phyloP scores from a whole-genome alignment of 2,329 filamentous ascomycete genomes.

The Exophiala phaeomuriformis region DNA sequence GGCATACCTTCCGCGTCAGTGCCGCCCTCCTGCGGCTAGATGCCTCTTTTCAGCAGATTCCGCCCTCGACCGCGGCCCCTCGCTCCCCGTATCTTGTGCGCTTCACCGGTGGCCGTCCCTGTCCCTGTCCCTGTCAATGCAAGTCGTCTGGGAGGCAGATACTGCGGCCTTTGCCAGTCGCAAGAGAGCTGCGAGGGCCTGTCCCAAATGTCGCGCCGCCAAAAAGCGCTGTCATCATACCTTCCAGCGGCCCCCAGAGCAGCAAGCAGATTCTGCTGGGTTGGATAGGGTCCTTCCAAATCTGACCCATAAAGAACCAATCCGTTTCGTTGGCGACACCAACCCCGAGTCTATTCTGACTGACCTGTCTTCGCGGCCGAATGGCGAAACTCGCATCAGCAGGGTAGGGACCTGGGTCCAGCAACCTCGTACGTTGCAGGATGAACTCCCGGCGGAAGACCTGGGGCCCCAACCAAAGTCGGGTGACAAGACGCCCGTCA shows the following conservation, averaged over 20 bases:
- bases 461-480: conserved; percentile 13
- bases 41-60: conserved; percentile 11
- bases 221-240: conserved; percentile 29
- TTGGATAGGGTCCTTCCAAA: conserved; percentile 24
- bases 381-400: conserved; percentile 21
- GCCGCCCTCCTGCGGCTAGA: not conserved
- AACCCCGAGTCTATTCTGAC: conserved; percentile 38
- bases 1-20: not conserved
- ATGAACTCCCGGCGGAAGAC: conserved; percentile 14
- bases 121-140: conserved; percentile 13
- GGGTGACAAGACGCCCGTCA: conserved; percentile 24
- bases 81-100: not conserved
- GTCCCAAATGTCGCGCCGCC: conserved; percentile 23
- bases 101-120: not conserved
- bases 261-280: conserved; percentile 24
- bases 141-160: conserved; percentile 26
- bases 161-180: conserved; percentile 26
- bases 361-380: conserved; percentile 19
- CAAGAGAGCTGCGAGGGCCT: conserved; percentile 26
- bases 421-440: conserved; percentile 16
- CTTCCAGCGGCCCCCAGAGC: conserved; percentile 24
- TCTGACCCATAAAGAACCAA: conserved; percentile 25
- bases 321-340: conserved; percentile 36
- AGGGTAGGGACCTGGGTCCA: conserved; percentile 27
- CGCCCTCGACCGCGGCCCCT: not conserved